A percentile compares a stretch with the other conserved stretches of the same genome.
These are phyloP conservation scores for Syzygium oleosum DNA, from an alignment of 345 rosid species.

Conservation along the genomic window DNA sequence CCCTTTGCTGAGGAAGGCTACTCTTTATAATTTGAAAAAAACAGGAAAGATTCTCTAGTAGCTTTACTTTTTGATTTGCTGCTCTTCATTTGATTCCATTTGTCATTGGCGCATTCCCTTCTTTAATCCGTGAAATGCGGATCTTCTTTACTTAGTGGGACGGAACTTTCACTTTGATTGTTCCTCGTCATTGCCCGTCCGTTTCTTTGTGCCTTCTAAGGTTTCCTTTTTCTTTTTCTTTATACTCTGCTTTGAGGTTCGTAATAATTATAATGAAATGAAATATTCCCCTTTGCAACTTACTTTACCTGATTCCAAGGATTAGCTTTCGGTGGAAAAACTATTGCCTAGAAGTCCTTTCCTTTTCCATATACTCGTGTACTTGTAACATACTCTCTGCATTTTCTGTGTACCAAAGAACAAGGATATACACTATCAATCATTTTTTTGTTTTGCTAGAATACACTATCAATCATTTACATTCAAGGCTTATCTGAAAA, in stretches of 20 bases:
- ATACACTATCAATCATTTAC: neutral
- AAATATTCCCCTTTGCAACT: neutral
- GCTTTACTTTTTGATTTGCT: neutral
- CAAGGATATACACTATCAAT: neutral
- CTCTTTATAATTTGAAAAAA: too few relatives aligned
- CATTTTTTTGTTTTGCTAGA: too few relatives aligned
- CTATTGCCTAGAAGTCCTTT: neutral
- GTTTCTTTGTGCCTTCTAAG: too few relatives aligned
- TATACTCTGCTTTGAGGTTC: too few relatives aligned
- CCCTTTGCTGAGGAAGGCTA: too few relatives aligned
- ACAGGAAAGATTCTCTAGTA: too few relatives aligned
- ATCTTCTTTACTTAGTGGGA: too few relatives aligned
- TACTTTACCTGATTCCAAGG: neutral
- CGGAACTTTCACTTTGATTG: too few relatives aligned
- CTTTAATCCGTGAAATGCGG: neutral
- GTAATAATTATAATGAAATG: too few relatives aligned
- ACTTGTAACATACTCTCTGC: neutral
- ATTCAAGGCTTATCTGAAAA: neutral
- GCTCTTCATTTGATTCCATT: neutral
- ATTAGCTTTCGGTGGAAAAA: neutral
- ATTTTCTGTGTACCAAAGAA: neutral
- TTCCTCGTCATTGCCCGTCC: too few relatives aligned
- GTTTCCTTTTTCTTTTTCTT: too few relatives aligned
- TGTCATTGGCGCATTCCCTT: neutral
- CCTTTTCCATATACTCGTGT: neutral